A percentile compares a stretch with the other conserved stretches of the same genome.
phyloP scores from a whole-genome alignment of 106 monocot genomes.

The Allium cepa region DNA sequence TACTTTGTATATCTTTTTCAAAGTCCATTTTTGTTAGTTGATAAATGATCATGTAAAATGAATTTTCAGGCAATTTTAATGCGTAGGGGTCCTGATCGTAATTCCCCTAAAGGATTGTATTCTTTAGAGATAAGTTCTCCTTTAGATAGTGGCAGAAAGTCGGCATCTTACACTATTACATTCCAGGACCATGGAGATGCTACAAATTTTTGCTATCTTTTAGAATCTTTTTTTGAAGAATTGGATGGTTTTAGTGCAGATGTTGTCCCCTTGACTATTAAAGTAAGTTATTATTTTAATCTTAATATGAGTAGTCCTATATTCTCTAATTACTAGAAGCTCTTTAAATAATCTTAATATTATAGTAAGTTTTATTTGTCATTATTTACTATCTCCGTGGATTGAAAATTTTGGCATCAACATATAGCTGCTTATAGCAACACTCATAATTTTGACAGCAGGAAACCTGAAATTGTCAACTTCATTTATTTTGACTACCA shows the following conservation, averaged over 20 bases:
- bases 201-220: conserved; percentile 60
- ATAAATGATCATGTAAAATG: too few relatives aligned
- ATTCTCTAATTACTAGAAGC: neutral
- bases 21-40: too few relatives aligned
- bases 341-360: neutral
- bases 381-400: too few relatives aligned
- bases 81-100: conserved; percentile 23
- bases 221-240: conserved; percentile 68
- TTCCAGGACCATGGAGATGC: conserved; percentile 78
- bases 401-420: too few relatives aligned
- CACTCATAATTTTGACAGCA: too few relatives aligned
- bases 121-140: conserved; percentile 32
- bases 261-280: conserved; percentile 53
- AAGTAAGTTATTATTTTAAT: conserved; percentile 27
- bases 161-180: conserved; percentile 38
- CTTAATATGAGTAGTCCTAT: neutral
- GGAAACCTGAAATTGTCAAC: too few relatives aligned
- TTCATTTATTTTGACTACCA: too few relatives aligned
- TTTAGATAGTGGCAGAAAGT: conserved; percentile 18
- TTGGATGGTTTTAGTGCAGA: conserved; percentile 58
- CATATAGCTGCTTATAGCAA: too few relatives aligned
- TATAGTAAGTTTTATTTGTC: conserved; percentile 1
- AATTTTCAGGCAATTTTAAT: conserved; percentile 49
- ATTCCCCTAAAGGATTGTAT: conserved; percentile 49
- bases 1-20: too few relatives aligned